Conservation (phyloP, 163 green algal genomes). For the Chlorella variabilis region DNA sequence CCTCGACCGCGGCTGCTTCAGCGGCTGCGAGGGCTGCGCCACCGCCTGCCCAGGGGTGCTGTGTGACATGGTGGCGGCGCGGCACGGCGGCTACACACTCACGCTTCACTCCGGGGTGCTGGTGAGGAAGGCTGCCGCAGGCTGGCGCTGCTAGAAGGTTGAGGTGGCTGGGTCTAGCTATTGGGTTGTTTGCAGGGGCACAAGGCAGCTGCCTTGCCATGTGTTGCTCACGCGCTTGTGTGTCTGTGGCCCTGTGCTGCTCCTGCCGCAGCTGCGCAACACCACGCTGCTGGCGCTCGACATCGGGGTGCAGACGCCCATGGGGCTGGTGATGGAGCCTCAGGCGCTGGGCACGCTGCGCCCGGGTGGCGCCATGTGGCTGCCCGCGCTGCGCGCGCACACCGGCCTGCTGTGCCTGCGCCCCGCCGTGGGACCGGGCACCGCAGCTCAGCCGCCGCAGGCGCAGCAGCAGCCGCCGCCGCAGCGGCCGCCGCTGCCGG, state of each 20-base stretch:
- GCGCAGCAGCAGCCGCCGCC: background rate
- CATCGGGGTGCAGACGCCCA: constrained; percentile 40
- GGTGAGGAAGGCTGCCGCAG: background rate
- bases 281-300: constrained; percentile 38
- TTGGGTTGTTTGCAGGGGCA: too few relatives aligned
- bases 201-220: too few relatives aligned
- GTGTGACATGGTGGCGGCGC: constrained; percentile 28
- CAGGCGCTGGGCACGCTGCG: constrained; percentile 40
- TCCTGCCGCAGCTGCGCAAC: constrained; percentile 41
- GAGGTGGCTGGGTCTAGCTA: too few relatives aligned
- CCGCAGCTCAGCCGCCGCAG: background rate
- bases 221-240: too few relatives aligned
- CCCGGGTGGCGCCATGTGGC: constrained; percentile 42
- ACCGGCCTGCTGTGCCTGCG: constrained; percentile 50
- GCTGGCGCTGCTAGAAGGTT: background rate
- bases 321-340: constrained; percentile 39
- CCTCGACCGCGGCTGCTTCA: constrained; percentile 25
- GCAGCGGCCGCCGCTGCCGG: background rate
- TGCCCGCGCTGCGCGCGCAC: constrained; percentile 45
- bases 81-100: constrained; percentile 33
- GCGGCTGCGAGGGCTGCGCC: background rate
- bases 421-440: constrained; percentile 9
- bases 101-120: constrained; percentile 51
- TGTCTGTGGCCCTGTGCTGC: background rate
- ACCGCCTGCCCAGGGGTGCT: background rate